phyloP scores from a whole-genome alignment of 1,284 basidiomycete genomes.

The Ceratobasidium sp. region DNA sequence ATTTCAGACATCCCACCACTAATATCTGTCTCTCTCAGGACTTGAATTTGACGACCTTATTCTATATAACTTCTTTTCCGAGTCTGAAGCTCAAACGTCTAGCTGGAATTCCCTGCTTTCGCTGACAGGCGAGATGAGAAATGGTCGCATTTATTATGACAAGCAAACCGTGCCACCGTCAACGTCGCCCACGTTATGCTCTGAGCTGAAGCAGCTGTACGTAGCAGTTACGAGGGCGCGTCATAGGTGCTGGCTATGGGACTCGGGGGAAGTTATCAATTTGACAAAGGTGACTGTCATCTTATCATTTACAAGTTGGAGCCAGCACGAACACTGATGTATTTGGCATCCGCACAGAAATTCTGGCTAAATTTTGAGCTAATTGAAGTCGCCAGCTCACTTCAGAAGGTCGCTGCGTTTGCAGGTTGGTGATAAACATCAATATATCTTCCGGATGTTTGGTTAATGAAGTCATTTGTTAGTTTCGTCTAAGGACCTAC shows the following conservation, averaged over 20 bases:
- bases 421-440: conserved; percentile 2
- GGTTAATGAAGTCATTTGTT: not conserved
- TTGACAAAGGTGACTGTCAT: conserved; percentile 1
- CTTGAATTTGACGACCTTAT: conserved; percentile 80
- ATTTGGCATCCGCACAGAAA: not conserved
- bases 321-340: not conserved
- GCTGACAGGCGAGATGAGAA: conserved; percentile 61
- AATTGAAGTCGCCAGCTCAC: not conserved
- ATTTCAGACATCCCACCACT: no score
- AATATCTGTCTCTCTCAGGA: conserved; percentile 56
- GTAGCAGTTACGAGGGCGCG: conserved; percentile 78
- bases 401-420: conserved; percentile 15
- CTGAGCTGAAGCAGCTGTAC: conserved; percentile 74
- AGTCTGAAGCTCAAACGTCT: conserved; percentile 65
- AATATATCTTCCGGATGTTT: not conserved
- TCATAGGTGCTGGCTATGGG: conserved; percentile 71
- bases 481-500: conserved; percentile 25
- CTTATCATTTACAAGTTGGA: not conserved
- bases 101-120: conserved; percentile 72
- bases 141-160: conserved; percentile 72
- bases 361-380: conserved; percentile 21
- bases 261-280: conserved; percentile 58
- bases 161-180: conserved; percentile 56
- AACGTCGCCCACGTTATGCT: conserved; percentile 22
- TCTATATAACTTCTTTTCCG: conserved; percentile 77